Evolutionary conservation across 73 alveolate species (phyloP).

Genomic region (Tetrahymena elliotti): DNA sequence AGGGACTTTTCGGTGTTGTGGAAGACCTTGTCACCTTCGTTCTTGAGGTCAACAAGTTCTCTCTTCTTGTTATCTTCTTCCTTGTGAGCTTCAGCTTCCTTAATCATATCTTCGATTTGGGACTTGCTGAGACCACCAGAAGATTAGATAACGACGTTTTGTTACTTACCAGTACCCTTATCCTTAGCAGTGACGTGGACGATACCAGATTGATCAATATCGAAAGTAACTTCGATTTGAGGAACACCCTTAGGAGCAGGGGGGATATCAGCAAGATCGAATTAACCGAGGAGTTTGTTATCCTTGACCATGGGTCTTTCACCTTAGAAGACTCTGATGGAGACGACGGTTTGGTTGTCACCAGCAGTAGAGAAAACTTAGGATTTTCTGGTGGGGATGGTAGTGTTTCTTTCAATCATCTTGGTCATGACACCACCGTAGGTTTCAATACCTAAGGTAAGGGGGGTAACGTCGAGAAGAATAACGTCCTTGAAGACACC

Average conservation of each 20-base stretch:
- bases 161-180: constrained; percentile 84
- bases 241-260: constrained; percentile 90
- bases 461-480: constrained; percentile 96
- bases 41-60: constrained; percentile 56
- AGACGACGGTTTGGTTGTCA: constrained; percentile 89
- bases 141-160: constrained; percentile 71
- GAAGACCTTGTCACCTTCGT: constrained; percentile 78
- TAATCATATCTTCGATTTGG: constrained; percentile 82
- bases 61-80: constrained; percentile 74
- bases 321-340: constrained; percentile 92
- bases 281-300: constrained; percentile 87
- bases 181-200: constrained; percentile 97
- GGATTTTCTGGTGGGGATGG: constrained; percentile 96
- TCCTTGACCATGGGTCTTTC: constrained; percentile 95
- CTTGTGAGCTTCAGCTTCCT: constrained; percentile 72
- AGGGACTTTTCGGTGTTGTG: constrained; percentile 75
- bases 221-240: constrained; percentile 95
- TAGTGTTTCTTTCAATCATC: constrained; percentile 91
- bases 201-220: constrained; percentile 96
- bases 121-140: constrained; percentile 81
- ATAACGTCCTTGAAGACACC: constrained; percentile 88
- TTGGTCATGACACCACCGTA: constrained; percentile 92
- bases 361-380: constrained; percentile 92
- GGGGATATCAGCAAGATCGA: constrained; percentile 93
- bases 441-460: constrained; percentile 93